Evolutionary conservation across 495 filamentous ascomycete species (phyloP), one percentile per base, ranked within the genome.

Genomic region (Talaromyces stipitatus): DNA sequence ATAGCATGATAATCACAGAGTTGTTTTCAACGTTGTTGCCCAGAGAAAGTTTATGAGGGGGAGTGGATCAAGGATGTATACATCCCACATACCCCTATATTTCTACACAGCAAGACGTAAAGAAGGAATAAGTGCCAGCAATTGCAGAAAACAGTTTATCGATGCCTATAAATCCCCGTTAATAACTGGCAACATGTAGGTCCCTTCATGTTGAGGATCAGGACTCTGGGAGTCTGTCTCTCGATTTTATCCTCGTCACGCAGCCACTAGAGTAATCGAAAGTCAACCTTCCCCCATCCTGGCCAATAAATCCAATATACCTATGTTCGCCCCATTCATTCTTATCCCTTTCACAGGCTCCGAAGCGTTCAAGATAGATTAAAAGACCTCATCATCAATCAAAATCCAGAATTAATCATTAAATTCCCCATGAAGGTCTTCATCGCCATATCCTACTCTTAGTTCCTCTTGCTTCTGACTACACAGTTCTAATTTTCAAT

Each of bases 361-460:
- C 22, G 41, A 18, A 9, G 41, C 41, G 18, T 46, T 46, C 3
- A 46, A 18, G 41, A 46, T 22, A 2, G 41, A 46, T 12, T 46
- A 3, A 46, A 46, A 46, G 2, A 24, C 41, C 41, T 46, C 41
- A 20, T 46, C 41, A 46, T 46, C 41, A 24, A 46, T 46, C 7
- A 46, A 22, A 24, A 46, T n/a, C 8, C 41, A 46, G 16, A 16
- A 46, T 32, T 32, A 12, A 32, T 5, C 6, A 32, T 32, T 32
- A 12, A 32, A n/a, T 7, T 16, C 41, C 16, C 41, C 41, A 20
- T 9, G 16, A 10, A 46, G 41, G 22, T n/a, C 18, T 16, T 46
- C 63, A 64, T 61, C 4, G 67, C 68, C 11, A 4, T 14, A 14
- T n/a, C n/a, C n/a, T n/a, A n/a, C n/a, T n/a, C n/a, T n/a, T n/a